Evolutionary conservation across 176 grass and related monocot genomes (phyloP).

Genomic region (Avena insularis): DNA sequence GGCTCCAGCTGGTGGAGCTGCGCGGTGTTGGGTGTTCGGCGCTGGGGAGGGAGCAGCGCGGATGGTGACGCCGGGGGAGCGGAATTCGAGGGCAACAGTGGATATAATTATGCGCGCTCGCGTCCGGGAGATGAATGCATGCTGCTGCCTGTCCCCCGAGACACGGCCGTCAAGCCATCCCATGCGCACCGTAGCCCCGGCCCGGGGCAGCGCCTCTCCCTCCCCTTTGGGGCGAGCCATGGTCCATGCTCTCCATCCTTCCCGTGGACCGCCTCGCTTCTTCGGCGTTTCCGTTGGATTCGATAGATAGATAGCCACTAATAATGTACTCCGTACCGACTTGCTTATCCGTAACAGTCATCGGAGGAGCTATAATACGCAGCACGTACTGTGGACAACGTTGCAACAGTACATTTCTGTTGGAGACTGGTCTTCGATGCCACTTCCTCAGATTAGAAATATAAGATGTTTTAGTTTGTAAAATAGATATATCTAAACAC

Average conservation of each 20-base stretch:
- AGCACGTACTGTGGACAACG: neutral
- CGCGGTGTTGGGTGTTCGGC: constrained; percentile 3
- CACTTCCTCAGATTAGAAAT: no score
- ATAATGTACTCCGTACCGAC: no score
- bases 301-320: no score
- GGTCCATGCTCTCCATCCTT: no score
- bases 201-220: neutral
- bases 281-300: neutral
- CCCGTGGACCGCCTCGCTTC: no score
- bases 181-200: neutral
- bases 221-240: neutral
- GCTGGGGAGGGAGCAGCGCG: neutral
- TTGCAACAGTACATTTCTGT: constrained; percentile 29
- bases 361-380: neutral
- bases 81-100: neutral
- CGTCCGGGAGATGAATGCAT: neutral
- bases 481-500: no score
- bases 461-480: no score
- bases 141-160: constrained; percentile 17
- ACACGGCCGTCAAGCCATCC: neutral
- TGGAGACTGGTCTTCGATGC: no score
- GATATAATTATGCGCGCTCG: constrained; percentile 26
- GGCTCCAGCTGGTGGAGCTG: neutral
- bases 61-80: neutral
- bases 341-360: neutral